These are phyloP conservation scores for Orbilia blumenaviensis DNA, from an alignment of 2,329 filamentous ascomycete genomes.

Conservation along the genomic window DNA sequence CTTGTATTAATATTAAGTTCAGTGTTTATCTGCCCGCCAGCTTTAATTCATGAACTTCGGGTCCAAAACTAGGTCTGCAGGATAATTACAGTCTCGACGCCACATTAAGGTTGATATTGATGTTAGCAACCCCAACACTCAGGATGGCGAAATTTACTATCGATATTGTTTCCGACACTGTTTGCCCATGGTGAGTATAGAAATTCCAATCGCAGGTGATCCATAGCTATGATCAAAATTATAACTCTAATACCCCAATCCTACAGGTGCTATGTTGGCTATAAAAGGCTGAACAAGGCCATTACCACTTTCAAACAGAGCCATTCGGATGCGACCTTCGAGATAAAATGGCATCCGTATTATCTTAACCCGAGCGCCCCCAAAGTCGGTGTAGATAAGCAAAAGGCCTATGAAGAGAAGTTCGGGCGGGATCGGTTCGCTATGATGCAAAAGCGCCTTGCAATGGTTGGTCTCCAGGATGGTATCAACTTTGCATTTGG, in stretches of 20 bases:
- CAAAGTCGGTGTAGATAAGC: slow-evolving; percentile 66
- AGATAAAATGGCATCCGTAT: slow-evolving; percentile 78
- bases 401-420: slow-evolving; percentile 69
- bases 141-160: slow-evolving; percentile 79
- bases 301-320: slow-evolving; percentile 73
- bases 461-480: slow-evolving; percentile 69
- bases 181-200: slow-evolving; percentile 71
- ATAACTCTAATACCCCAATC: not conserved
- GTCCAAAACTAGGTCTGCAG: not conserved
- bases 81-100: not conserved
- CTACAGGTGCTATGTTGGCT: slow-evolving; percentile 74
- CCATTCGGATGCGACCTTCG: slow-evolving; percentile 74
- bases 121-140: not conserved
- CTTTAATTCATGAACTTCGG: too few relatives aligned
- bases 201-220: too few relatives aligned
- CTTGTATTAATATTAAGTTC: slow-evolving; percentile 2
- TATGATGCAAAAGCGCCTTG: slow-evolving; percentile 69
- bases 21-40: not conserved
- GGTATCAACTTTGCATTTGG: slow-evolving; percentile 78
- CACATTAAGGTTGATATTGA: not conserved
- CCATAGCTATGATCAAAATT: too few relatives aligned
- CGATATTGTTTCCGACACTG: slow-evolving; percentile 79
- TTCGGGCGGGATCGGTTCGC: slow-evolving; percentile 71
- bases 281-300: slow-evolving; percentile 76
- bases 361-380: slow-evolving; percentile 77